phyloP scores from a whole-genome alignment of 495 filamentous ascomycete species.

The Neurospora sp. region DNA sequence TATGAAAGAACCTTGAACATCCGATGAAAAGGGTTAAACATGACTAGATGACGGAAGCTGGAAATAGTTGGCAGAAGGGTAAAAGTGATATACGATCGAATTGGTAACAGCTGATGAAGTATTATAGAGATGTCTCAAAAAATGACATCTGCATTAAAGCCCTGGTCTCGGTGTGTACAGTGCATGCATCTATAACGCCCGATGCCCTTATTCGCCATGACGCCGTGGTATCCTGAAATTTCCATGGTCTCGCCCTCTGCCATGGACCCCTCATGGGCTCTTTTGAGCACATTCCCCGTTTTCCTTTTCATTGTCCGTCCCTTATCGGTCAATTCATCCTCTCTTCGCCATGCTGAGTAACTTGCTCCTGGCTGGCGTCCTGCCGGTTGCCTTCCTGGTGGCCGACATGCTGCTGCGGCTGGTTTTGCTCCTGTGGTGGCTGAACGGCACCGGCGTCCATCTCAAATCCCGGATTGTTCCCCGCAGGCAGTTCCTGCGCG shows the following conservation, averaged over 20 bases:
- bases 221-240: not conserved
- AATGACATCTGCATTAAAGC: not conserved
- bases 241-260: not conserved
- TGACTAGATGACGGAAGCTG: not conserved
- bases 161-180: not conserved
- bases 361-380: not conserved
- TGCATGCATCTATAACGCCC: not conserved
- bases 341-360: not conserved
- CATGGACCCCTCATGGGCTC: no score
- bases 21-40: not conserved
- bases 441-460: not conserved
- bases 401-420: not conserved
- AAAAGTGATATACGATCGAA: not conserved
- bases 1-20: no score
- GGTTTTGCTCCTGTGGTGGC: not conserved
- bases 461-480: not conserved
- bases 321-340: not conserved
- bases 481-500: not conserved
- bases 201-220: not conserved
- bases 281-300: no score
- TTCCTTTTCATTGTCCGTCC: no score
- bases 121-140: not conserved
- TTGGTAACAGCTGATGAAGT: not conserved
- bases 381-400: not conserved
- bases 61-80: no score